These are phyloP conservation scores for Spergularia azorica DNA, from an alignment of 179 eudicot genomes.

Conservation along the genomic window DNA sequence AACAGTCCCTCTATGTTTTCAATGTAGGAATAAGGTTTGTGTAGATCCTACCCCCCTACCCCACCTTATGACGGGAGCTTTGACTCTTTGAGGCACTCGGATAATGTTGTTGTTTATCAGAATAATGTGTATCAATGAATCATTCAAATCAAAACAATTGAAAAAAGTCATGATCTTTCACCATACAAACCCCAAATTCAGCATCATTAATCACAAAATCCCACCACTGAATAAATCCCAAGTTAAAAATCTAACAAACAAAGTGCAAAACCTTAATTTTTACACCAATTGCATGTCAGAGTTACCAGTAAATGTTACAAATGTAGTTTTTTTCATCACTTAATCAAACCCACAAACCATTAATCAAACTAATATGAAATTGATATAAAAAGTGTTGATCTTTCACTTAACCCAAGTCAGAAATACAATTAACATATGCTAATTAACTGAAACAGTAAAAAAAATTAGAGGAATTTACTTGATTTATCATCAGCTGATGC, in stretches of 20 bases:
- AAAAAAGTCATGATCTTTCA: not conserved
- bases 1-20: too few species aligned
- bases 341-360: not conserved
- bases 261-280: not conserved
- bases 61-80: too few species aligned
- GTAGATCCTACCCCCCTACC: too few species aligned
- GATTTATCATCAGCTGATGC: slow-evolving; percentile 58
- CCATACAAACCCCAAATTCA: not conserved
- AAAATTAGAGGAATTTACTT: slow-evolving; percentile 37
- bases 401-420: not conserved
- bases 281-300: not conserved
- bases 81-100: too few species aligned
- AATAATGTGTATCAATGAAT: too few species aligned
- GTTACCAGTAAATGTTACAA: not conserved
- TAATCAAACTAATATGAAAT: too few species aligned
- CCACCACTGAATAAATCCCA: not conserved
- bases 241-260: not conserved
- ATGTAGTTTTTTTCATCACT: too few species aligned
- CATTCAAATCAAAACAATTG: too few species aligned
- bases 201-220: not conserved
- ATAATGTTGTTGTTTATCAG: too few species aligned
- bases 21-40: too few species aligned
- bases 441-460: not conserved
- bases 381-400: not conserved
- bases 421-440: not conserved